Conservation (phyloP, 495 filamentous ascomycete genomes). For the Glarea lozoyensis region DNA sequence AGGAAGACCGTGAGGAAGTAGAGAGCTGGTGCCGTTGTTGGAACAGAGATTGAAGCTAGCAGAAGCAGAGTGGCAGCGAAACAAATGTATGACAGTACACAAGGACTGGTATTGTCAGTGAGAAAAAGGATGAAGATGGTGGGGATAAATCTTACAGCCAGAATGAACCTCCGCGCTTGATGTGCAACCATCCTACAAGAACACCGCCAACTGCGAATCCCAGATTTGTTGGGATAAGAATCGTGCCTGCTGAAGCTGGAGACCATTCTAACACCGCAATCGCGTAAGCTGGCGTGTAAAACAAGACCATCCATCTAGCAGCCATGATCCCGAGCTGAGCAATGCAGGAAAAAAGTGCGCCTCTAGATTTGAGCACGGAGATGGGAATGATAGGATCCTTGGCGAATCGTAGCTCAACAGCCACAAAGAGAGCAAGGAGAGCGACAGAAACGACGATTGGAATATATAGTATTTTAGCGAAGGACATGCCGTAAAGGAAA, state of each 20-base stretch:
- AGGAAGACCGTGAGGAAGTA: constrained; percentile 50
- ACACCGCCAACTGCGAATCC: constrained; percentile 67
- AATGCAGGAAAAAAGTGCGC: constrained; percentile 57
- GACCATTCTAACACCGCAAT: constrained; percentile 58
- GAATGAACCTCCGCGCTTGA: constrained; percentile 56
- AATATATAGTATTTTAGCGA: constrained; percentile 40
- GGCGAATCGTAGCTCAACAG: constrained; percentile 48
- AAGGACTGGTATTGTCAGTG: constrained; percentile 31
- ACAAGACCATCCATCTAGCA: constrained; percentile 66
- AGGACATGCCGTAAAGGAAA: constrained; percentile 58
- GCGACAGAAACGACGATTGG: constrained; percentile 49
- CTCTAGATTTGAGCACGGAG: constrained; percentile 49
- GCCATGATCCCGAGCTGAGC: constrained; percentile 65
- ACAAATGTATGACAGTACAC: constrained; percentile 17
- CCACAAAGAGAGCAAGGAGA: constrained; percentile 46
- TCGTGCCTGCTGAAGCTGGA: constrained; percentile 57
- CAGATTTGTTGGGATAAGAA: constrained; percentile 66
- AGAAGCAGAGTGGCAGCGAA: constrained; percentile 13
- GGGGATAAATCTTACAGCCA: constrained; percentile 35
- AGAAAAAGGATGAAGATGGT: neutral
- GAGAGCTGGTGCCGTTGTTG: constrained; percentile 13
- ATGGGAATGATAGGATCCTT: constrained; percentile 64
- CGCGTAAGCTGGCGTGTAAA: constrained; percentile 67
- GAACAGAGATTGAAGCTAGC: constrained; percentile 11
- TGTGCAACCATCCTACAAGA: constrained; percentile 60